Conservation (phyloP, 2,329 filamentous ascomycete genomes). For the Alternaria arbusti region DNA sequence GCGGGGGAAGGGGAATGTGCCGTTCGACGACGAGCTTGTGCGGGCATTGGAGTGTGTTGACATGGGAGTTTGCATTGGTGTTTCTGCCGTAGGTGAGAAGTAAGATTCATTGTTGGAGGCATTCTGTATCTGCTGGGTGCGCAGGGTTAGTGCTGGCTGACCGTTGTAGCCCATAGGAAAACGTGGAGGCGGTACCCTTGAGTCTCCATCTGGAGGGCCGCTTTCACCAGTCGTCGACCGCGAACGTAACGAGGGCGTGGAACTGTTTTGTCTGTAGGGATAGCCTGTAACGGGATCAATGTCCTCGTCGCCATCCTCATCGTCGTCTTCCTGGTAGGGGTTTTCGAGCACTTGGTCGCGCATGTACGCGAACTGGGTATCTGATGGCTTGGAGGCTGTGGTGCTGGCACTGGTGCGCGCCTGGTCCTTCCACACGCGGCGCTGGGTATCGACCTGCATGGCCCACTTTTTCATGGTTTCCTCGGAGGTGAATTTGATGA, state of each 20-base stretch:
- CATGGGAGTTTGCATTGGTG: slow-evolving; percentile 78
- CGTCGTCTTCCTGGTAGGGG: slow-evolving; percentile 73
- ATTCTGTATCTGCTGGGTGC: slow-evolving; percentile 67
- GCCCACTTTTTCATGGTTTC: slow-evolving; percentile 95
- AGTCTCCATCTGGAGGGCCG: slow-evolving; percentile 57
- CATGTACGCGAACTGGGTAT: slow-evolving; percentile 82
- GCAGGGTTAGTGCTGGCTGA: slow-evolving; percentile 69
- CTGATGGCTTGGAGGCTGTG: slow-evolving; percentile 60
- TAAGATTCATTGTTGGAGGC: slow-evolving; percentile 82
- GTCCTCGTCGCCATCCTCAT: slow-evolving; percentile 62
- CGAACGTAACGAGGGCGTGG: slow-evolving; percentile 75
- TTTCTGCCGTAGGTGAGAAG: slow-evolving; percentile 87
- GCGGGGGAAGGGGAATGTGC: slow-evolving; percentile 81
- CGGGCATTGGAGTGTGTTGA: slow-evolving; percentile 63
- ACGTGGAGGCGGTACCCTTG: slow-evolving; percentile 69
- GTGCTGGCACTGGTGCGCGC: slow-evolving; percentile 59
- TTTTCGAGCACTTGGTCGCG: slow-evolving; percentile 76
- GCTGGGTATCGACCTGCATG: slow-evolving; percentile 76
- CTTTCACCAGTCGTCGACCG: slow-evolving; percentile 79
- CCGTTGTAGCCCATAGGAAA: slow-evolving; percentile 68
- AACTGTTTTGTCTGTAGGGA: slow-evolving; percentile 70
- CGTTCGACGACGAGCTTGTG: slow-evolving; percentile 73
- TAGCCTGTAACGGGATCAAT: slow-evolving; percentile 47
- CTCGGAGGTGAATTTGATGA: slow-evolving; percentile 91
- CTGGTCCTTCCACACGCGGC: slow-evolving; percentile 58